Evolutionary conservation across 768 basidiomycete genomes (phyloP).

Genomic region (Leccinum pellstonianum): DNA sequence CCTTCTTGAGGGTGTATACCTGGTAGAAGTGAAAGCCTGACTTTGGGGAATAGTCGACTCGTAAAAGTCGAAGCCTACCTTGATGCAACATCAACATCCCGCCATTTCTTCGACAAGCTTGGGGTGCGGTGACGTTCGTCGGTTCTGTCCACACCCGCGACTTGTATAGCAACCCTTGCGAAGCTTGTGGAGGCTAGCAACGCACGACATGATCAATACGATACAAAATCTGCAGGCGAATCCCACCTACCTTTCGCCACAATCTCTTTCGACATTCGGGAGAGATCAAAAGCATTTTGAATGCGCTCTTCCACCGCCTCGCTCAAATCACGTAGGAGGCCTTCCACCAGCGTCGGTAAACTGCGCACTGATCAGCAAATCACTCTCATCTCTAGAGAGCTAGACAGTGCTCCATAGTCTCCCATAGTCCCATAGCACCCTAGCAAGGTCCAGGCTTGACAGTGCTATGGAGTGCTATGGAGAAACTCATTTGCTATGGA

Average conservation of each 20-base stretch:
- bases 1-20: conserved; percentile 96
- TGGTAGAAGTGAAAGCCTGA: conserved; percentile 27
- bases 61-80: conserved; percentile 44
- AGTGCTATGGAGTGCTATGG: too few species aligned
- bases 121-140: conserved; percentile 81
- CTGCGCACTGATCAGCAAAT: conserved; percentile 48
- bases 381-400: too few species aligned
- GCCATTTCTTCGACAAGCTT: conserved; percentile 82
- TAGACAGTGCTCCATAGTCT: too few species aligned
- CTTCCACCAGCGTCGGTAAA: conserved; percentile 78
- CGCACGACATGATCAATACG: neutral
- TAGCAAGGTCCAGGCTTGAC: too few species aligned
- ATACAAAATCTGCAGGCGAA: neutral
- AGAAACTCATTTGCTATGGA: too few species aligned
- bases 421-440: too few species aligned
- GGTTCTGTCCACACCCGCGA: conserved; percentile 90
- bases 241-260: conserved; percentile 62
- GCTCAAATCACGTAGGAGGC: conserved; percentile 74
- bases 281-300: conserved; percentile 79
- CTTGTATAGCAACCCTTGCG: conserved; percentile 61
- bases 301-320: conserved; percentile 83
- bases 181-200: conserved; percentile 18
- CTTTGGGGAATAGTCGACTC: neutral
- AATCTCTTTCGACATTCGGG: conserved; percentile 83
- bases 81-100: conserved; percentile 70